Base-by-base conservation (phyloP, 306 rosid genomes). In the Crotalaria pallida region DNA sequence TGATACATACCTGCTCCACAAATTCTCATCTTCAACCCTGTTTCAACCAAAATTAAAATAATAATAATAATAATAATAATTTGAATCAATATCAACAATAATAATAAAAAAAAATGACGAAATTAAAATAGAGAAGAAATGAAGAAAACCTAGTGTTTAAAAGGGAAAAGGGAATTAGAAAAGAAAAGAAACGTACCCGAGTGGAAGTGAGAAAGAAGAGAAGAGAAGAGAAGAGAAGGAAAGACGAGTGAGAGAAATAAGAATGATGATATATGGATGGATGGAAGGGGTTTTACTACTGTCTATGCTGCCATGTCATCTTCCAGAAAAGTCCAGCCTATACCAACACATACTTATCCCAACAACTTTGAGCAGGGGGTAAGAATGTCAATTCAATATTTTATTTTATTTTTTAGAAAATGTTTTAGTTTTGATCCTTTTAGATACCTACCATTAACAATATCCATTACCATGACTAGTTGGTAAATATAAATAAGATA, bases 21-120 rank as follows among this genome's bases (percentile, higher is more conserved):
- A 55, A 81, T 41, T 67, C 82, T 81, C 85, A 81, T 81, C 82
- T 81, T 81, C 80, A 72, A 62, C 55, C 79, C 85, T n/a, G n/a
- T n/a, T 81, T 81, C 82, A 67, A 80, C 27, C 31, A 72, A n/a
- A n/a, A n/a, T n/a, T n/a, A n/a, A n/a, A n/a, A n/a, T n/a, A n/a
- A n/a, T n/a, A n/a, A n/a, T n/a, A n/a, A n/a, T n/a, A n/a, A n/a
- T n/a, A n/a, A n/a, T n/a, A n/a, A 76, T 66, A 12, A 76, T 47
- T 3, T 7, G 49, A 80, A 80, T 71, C 81, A 80, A 71, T 75
- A 60, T 50, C 71, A 55, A 65, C 0, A 58, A 56, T 6, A 48
- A 63, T 36, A 71, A 70, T 8, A 64, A 60, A 13, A 29, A 40
- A 55, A 9, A 22, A 47, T 59, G 5, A 31, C 16, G 34, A 70